Percentiles rank a stretch among this genome's conserved stretches.
These are phyloP conservation scores for Paramecium pentaurelia DNA, from an alignment of 73 alveolate genomes.

Conservation along the genomic window DNA sequence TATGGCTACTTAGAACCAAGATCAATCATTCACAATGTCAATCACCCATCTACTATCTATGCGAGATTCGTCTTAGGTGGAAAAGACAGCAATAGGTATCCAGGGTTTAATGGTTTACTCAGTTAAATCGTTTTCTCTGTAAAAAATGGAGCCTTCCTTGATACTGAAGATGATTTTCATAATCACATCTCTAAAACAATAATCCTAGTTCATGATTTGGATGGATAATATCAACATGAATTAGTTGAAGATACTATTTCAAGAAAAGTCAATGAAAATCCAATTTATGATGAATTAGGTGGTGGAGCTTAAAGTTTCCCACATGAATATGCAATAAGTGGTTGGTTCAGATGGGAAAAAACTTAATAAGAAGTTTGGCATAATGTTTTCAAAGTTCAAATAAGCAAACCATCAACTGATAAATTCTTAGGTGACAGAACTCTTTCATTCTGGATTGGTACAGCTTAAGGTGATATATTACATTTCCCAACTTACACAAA, in stretches of 20 bases:
- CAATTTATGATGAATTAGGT: constrained; percentile 8
- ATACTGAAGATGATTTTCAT: background rate
- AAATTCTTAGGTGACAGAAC: constrained; percentile 27
- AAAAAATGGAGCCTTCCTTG: constrained; percentile 16
- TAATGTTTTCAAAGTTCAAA: constrained; percentile 44
- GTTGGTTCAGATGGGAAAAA: constrained; percentile 51
- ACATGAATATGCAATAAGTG: constrained; percentile 44
- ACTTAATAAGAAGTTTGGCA: constrained; percentile 25
- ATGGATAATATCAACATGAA: background rate
- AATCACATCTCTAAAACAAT: background rate
- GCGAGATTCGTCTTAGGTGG: constrained; percentile 34
- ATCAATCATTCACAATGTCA: background rate
- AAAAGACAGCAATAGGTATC: constrained; percentile 31
- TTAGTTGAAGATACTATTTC: constrained; percentile 14
- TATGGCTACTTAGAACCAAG: constrained; percentile 22
- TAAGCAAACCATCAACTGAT: constrained; percentile 13
- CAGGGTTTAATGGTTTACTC: constrained; percentile 44
- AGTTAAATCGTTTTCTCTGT: background rate
- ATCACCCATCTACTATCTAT: constrained; percentile 9
- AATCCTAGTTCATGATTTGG: background rate
- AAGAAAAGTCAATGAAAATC: constrained; percentile 6
- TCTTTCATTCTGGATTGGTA: constrained; percentile 33
- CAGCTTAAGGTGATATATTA: constrained; percentile 9
- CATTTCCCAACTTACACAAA: constrained; percentile 56
- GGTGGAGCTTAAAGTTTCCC: constrained; percentile 38